phyloP scores from a whole-genome alignment of 805 yeast genomes.

The Hanseniaspora nectarophila region DNA sequence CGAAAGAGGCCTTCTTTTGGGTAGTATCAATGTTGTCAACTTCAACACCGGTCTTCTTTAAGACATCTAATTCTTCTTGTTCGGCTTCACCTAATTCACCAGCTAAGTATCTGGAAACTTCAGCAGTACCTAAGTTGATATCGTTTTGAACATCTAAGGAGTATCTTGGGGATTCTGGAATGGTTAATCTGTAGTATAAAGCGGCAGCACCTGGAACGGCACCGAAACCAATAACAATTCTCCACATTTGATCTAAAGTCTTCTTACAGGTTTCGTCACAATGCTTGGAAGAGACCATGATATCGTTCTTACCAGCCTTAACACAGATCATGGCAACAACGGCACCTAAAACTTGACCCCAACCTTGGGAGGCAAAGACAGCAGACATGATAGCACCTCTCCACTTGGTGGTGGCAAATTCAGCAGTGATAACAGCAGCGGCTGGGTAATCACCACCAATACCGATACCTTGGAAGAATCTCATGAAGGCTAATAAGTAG shows the following conservation, averaged over 20 bases:
- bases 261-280: conserved; percentile 58
- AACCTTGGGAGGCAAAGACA: conserved; percentile 91
- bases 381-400: conserved; percentile 98
- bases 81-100: conserved; percentile 44
- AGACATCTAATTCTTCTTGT: conserved; percentile 32
- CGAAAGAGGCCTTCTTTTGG: conserved; percentile 73
- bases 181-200: conserved; percentile 81
- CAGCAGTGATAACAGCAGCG: conserved; percentile 85
- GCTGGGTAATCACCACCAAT: conserved; percentile 95
- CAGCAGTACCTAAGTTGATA: conserved; percentile 46
- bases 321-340: conserved; percentile 65
- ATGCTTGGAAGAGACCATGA: conserved; percentile 43
- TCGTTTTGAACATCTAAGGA: conserved; percentile 61
- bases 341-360: conserved; percentile 88
- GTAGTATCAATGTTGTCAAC: conserved; percentile 29
- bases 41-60: conserved; percentile 44
- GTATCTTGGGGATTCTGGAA: conserved; percentile 91
- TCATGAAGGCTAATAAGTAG: conserved; percentile 62
- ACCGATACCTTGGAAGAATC: conserved; percentile 89
- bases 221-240: conserved; percentile 80
- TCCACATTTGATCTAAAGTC: conserved; percentile 92
- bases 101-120: conserved; percentile 38
- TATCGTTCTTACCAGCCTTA: conserved; percentile 58
- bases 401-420: conserved; percentile 88
- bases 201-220: conserved; percentile 80